Conservation (phyloP, 768 basidiomycete species). For the Pisolithus orientalis region DNA sequence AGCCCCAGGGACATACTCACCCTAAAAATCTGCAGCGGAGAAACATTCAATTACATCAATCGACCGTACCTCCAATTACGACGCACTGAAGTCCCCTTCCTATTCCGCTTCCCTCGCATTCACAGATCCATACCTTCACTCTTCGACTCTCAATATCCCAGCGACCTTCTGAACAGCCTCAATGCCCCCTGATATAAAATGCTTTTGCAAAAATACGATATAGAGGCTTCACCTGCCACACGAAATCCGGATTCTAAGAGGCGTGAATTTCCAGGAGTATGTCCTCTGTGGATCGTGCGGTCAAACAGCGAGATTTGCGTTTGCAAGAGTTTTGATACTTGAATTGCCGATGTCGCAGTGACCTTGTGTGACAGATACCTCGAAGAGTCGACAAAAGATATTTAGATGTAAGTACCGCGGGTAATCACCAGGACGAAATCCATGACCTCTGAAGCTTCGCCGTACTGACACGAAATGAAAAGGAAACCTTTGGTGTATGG, state of each 20-base stretch:
- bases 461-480: conserved; percentile 31
- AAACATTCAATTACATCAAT: too few species aligned
- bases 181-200: conserved; percentile 46
- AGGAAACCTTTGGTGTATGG: conserved; percentile 41
- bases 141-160: conserved; percentile 47
- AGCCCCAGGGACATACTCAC: too few species aligned
- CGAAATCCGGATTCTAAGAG: conserved; percentile 37
- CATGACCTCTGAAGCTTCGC: conserved; percentile 32
- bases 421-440: conserved; percentile 37
- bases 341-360: conserved; percentile 38
- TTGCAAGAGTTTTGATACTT: conserved; percentile 20
- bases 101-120: conserved; percentile 1
- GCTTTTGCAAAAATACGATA: conserved; percentile 70
- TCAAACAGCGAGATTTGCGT: conserved; percentile 45
- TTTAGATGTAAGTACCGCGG: conserved; percentile 17
- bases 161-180: conserved; percentile 47
- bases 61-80: too few species aligned
- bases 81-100: too few species aligned
- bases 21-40: too few species aligned
- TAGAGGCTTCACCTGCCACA: conserved; percentile 55
- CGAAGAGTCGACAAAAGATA: conserved; percentile 28
- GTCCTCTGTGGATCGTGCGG: conserved; percentile 54
- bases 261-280: conserved; percentile 35
- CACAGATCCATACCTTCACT: conserved; percentile 4
- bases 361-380: conserved; percentile 26